Evolutionary conservation across 129 eudicot species (phyloP), one percentile per base, ranked within the genome.

Genomic region (Chrysanthemum lavandulifolium): DNA sequence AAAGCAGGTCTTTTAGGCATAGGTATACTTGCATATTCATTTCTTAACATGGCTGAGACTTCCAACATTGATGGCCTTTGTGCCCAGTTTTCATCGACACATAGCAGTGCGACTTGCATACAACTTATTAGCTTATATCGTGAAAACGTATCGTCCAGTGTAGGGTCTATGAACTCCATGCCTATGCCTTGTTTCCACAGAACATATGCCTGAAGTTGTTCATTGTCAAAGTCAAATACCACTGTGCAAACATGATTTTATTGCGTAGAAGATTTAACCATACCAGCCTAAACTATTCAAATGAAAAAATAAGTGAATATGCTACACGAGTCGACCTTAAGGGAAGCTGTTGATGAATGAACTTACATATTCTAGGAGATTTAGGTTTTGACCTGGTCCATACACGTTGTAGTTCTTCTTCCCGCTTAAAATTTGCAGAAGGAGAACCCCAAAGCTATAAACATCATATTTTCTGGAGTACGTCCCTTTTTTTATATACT

Each of bases 401-500:
- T 75, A 75, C 8, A 75, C 73, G 10, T 9, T 18, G n/a, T 75
- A 77, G 54, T 78, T 67, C 66, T 78, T 62, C 47, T 63, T 61
- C 36, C 89, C 89, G 52, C 68, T 78, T 31, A 85, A 69, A 6
- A 85, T 79, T 61, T 85, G 86, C 6, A 82, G 72, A 31, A 85
- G 67, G n/a, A 85, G 55, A 65, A 82, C 86, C 3, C 89, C 89
- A 10, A 79, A 85, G 73, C 89, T 85, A 58, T 64, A 85, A 36
- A 85, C 84, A 73, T 85, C 89, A 48, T 85, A 85, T 62, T 85
- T 85, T 27, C 73, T 55, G 4, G 89, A 85, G 68, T 75, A 85
- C 8, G 67, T 60, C 3, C 89, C 86, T 57, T 68, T 51, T 64
- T 52, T 75, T 15, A 78, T 78, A 58, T 78, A 85, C 76, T 82